Evolutionary conservation across 2,329 filamentous ascomycete genomes (phyloP).

Genomic region (Ceratocystis lukuohia): DNA sequence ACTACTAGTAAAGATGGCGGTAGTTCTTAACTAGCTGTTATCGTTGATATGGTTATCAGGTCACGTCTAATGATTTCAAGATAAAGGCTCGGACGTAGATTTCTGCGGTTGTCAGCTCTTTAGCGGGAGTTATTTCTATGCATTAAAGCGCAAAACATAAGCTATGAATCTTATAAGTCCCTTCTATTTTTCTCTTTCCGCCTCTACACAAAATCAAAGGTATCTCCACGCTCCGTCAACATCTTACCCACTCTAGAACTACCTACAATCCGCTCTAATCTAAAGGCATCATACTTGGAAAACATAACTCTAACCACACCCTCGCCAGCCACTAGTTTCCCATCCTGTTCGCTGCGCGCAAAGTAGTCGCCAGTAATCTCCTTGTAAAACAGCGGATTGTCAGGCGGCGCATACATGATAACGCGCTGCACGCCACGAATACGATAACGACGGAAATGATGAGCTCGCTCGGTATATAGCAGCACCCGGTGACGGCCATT

Average conservation of each 20-base stretch:
- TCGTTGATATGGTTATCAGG: too few relatives aligned
- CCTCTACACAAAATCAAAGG: slow-evolving; percentile 78
- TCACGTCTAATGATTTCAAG: too few relatives aligned
- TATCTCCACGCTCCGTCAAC: slow-evolving; percentile 72
- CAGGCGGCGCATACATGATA: slow-evolving; percentile 82
- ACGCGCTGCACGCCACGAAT: slow-evolving; percentile 69
- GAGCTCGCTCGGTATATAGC: slow-evolving; percentile 87
- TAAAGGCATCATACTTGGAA: slow-evolving; percentile 78
- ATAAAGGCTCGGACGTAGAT: too few relatives aligned
- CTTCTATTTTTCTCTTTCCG: slow-evolving; percentile 22
- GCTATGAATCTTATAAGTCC: background rate
- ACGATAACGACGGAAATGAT: slow-evolving; percentile 85
- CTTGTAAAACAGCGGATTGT: slow-evolving; percentile 70
- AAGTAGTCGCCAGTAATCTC: slow-evolving; percentile 62
- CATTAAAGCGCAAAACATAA: too few relatives aligned
- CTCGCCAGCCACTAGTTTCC: slow-evolving; percentile 42
- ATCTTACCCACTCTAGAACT: slow-evolving; percentile 68
- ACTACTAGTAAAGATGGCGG: too few relatives aligned
- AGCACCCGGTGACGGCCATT: slow-evolving; percentile 69
- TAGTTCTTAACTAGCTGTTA: too few relatives aligned
- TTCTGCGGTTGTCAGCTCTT: too few relatives aligned
- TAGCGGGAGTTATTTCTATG: too few relatives aligned
- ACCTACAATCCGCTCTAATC: slow-evolving; percentile 78
- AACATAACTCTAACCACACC: slow-evolving; percentile 55
- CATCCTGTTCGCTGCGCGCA: slow-evolving; percentile 43